These are phyloP conservation scores for Podila minutissima DNA, from an alignment of 192 early-diverging fungal genomes.

Conservation along the genomic window DNA sequence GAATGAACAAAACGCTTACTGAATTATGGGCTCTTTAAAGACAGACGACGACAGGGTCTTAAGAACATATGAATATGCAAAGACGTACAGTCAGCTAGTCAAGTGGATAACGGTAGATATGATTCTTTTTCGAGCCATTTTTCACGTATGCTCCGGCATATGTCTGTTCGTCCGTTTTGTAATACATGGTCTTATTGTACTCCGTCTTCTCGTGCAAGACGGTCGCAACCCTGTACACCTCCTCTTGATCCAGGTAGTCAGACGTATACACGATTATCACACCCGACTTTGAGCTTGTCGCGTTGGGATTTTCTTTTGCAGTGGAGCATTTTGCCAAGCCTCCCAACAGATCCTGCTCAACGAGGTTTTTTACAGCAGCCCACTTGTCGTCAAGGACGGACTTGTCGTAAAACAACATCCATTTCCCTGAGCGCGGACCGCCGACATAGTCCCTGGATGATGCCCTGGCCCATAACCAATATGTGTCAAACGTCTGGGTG, in stretches of 20 bases:
- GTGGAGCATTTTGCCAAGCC: constrained; percentile 34
- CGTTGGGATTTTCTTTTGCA: constrained; percentile 24
- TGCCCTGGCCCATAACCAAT: constrained; percentile 18
- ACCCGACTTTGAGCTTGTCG: constrained; percentile 31
- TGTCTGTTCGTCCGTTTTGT: constrained; percentile 38
- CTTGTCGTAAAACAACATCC: constrained; percentile 38
- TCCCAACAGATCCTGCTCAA: constrained; percentile 18
- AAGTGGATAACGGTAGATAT: constrained; percentile 28
- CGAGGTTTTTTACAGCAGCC: constrained; percentile 11
- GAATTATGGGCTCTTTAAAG: too few relatives aligned
- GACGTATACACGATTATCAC: constrained; percentile 37
- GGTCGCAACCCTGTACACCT: constrained; percentile 15
- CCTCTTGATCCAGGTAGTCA: constrained; percentile 27
- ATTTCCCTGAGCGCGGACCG: constrained; percentile 24
- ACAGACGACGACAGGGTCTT: too few relatives aligned
- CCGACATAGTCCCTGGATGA: background rate
- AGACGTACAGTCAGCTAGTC: background rate
- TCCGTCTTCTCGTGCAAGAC: constrained; percentile 17
- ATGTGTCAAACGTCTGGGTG: constrained; percentile 8
- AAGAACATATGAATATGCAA: too few relatives aligned
- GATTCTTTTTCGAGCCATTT: constrained; percentile 15
- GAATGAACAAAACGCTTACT: too few relatives aligned
- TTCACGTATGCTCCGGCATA: constrained; percentile 21
- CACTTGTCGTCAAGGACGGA: constrained; percentile 34
- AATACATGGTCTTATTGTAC: constrained; percentile 24